phyloP scores from a whole-genome alignment of 2,329 filamentous ascomycete species.

The Aureobasidium sp. region DNA sequence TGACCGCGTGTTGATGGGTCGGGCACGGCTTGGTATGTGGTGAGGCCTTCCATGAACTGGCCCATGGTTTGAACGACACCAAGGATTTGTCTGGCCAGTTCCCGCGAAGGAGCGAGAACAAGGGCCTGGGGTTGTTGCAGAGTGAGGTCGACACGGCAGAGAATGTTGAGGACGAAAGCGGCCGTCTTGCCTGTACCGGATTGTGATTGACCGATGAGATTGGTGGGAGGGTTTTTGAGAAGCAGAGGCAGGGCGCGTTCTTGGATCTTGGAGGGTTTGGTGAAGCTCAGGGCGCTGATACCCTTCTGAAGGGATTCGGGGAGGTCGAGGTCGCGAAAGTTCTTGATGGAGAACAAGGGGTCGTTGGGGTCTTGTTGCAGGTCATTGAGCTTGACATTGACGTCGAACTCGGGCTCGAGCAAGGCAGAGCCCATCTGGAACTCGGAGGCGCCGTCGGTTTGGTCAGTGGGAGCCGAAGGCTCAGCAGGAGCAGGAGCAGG shows the following conservation, averaged over 20 bases:
- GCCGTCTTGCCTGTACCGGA: slow-evolving; percentile 98
- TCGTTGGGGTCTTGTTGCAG: slow-evolving; percentile 80
- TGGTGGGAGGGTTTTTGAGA: slow-evolving; percentile 74
- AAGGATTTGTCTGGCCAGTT: slow-evolving; percentile 90
- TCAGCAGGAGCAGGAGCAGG: too few species aligned
- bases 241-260: slow-evolving; percentile 88
- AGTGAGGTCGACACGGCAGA: slow-evolving; percentile 74
- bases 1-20: slow-evolving; percentile 63
- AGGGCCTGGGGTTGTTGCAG: slow-evolving; percentile 73
- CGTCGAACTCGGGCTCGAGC: slow-evolving; percentile 70
- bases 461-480: slow-evolving; percentile 1
- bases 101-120: slow-evolving; percentile 83
- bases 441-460: slow-evolving; percentile 40
- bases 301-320: slow-evolving; percentile 68
- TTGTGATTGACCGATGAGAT: slow-evolving; percentile 98
- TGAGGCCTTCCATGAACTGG: slow-evolving; percentile 67
- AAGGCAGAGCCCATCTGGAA: slow-evolving; percentile 39
- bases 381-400: slow-evolving; percentile 87
- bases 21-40: slow-evolving; percentile 76
- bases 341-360: slow-evolving; percentile 76
- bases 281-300: slow-evolving; percentile 74
- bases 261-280: slow-evolving; percentile 96
- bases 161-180: slow-evolving; percentile 86
- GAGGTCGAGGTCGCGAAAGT: slow-evolving; percentile 81
- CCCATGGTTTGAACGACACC: slow-evolving; percentile 79